These are phyloP conservation scores for Cladorrhinum sp. DNA, from an alignment of 2,329 filamentous ascomycete genomes.

Conservation along the genomic window DNA sequence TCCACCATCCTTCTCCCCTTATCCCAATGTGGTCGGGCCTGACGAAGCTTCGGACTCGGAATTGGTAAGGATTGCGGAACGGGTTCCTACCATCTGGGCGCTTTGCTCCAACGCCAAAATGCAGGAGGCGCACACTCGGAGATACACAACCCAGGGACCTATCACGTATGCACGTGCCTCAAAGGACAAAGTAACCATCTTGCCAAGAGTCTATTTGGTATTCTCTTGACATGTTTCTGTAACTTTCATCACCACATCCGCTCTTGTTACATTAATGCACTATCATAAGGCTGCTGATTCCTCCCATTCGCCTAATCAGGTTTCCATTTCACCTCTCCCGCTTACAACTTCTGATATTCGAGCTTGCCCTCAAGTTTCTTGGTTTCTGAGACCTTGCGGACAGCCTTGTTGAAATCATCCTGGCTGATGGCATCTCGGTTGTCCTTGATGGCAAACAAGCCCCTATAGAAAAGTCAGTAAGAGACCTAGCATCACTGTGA, in stretches of 20 bases:
- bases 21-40: too few species aligned
- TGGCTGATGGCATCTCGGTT: conserved; percentile 95
- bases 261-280: conserved; percentile 26
- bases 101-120: not conserved
- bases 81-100: not conserved
- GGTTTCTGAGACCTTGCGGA: conserved; percentile 91
- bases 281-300: not conserved
- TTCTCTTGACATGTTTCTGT: not conserved
- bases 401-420: conserved; percentile 99
- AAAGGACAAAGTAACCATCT: not conserved
- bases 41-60: too few species aligned
- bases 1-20: too few species aligned
- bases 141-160: not conserved
- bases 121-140: not conserved
- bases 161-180: not conserved
- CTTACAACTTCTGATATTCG: conserved; percentile 91
- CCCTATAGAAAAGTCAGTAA: conserved; percentile 48
- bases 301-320: not conserved
- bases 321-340: not conserved
- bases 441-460: conserved; percentile 96
- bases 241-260: not conserved
- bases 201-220: not conserved
- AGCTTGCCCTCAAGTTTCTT: conserved; percentile 99
- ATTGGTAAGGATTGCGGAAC: not conserved
- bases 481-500: conserved; percentile 25